These are phyloP conservation scores for Coemansia sp. DNA, from an alignment of 192 early-diverging fungal species.

Conservation along the genomic window DNA sequence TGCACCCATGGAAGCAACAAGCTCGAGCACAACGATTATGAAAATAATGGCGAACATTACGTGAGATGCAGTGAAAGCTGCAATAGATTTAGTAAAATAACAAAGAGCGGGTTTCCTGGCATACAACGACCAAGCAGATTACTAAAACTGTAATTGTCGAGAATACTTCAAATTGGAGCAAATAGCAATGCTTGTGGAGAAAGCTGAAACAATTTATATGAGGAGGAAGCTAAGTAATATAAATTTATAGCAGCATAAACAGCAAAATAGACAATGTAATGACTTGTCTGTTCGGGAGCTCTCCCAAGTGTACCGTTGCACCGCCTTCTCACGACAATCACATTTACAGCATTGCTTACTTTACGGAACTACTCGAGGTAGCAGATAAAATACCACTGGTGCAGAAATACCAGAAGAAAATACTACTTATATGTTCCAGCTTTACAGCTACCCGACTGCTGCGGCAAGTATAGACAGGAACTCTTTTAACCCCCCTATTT, in stretches of 20 bases:
- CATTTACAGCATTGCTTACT: not conserved
- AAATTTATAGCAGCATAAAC: not conserved
- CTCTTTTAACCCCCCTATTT: no score
- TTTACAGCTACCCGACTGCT: not conserved
- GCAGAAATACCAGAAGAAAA: not conserved
- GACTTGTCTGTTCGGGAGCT: no score
- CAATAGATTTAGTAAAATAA: no score
- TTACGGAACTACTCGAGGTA: not conserved
- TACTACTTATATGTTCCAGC: not conserved
- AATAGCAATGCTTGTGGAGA: not conserved
- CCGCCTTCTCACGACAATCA: not conserved
- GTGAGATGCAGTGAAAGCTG: not conserved
- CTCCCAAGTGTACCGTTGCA: no score
- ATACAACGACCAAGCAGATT: no score
- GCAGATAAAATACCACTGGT: not conserved
- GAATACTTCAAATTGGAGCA: not conserved
- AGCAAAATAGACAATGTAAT: not conserved
- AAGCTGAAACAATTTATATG: not conserved
- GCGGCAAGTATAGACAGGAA: no score
- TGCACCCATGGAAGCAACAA: conserved; percentile 48
- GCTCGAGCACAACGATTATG: conserved; percentile 32
- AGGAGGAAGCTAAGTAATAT: not conserved
- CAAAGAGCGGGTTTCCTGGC: not conserved
- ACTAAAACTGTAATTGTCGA: no score
- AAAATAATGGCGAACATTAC: conserved; percentile 40